Conservation (phyloP, 495 filamentous ascomycete species). For the Rhypophila decipiens region DNA sequence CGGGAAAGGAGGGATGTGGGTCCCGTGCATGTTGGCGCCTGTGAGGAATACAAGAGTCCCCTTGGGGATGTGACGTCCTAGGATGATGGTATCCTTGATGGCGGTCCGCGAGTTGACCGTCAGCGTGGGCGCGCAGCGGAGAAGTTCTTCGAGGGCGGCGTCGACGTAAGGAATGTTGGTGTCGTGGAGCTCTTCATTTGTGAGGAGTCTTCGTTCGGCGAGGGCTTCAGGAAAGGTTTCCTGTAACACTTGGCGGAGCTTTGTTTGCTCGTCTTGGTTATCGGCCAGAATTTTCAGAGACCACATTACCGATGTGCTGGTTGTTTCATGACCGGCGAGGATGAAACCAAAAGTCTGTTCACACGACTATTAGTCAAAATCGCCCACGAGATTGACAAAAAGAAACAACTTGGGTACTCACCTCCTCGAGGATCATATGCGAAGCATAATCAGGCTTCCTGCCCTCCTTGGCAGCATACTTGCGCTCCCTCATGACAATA, state of each 20-base stretch:
- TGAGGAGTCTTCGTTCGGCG: conserved; percentile 8
- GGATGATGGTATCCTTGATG: conserved; percentile 25
- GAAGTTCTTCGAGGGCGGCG: conserved; percentile 24
- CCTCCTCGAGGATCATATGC: too few relatives aligned
- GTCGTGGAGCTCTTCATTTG: conserved; percentile 13
- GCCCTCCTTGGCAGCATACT: too few relatives aligned
- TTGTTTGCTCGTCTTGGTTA: conserved; percentile 18
- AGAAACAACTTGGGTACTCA: too few relatives aligned
- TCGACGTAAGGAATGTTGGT: conserved; percentile 25
- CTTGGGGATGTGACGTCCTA: conserved; percentile 32
- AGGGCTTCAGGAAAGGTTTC: conserved; percentile 11
- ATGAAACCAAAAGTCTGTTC: conserved; percentile 27
- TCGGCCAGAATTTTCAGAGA: conserved; percentile 28
- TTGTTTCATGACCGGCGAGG: conserved; percentile 26
- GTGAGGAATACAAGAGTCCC: conserved; percentile 30
- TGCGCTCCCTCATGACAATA: too few relatives aligned
- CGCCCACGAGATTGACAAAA: too few relatives aligned
- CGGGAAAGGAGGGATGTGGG: too few relatives aligned
- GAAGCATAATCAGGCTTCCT: too few relatives aligned
- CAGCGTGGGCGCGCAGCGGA: conserved; percentile 14
- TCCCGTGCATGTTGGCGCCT: conserved; percentile 16
- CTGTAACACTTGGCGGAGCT: conserved; percentile 14
- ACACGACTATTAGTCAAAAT: too few relatives aligned
- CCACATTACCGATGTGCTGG: conserved; percentile 20
- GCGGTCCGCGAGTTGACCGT: conserved; percentile 20